Evolutionary conservation across 2,329 filamentous ascomycete genomes (phyloP).

Genomic region (Phialemonium atrogriseum): DNA sequence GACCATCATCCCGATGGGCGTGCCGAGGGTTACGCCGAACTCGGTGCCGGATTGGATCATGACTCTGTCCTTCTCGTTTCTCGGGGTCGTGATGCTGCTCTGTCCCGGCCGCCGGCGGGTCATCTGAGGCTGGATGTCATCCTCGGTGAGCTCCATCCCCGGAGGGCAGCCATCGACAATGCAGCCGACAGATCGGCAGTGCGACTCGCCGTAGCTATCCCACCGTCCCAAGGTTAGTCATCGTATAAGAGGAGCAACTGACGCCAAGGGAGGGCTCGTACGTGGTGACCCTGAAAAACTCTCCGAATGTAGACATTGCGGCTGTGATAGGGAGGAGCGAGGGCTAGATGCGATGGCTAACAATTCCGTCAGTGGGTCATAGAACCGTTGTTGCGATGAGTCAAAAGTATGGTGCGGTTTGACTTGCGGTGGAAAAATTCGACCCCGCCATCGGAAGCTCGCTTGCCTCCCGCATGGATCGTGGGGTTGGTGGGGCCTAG

Average conservation of each 20-base stretch:
- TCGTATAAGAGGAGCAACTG: neutral
- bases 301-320: conserved; percentile 92
- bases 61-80: conserved; percentile 86
- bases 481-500: no score
- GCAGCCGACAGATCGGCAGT: conserved; percentile 87
- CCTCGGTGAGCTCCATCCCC: conserved; percentile 75
- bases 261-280: conserved; percentile 31
- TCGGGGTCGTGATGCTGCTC: conserved; percentile 80
- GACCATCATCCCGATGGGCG: conserved; percentile 81
- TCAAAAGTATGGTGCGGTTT: no score
- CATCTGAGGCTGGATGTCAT: conserved; percentile 91
- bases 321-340: no score
- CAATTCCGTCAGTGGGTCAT: no score
- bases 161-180: conserved; percentile 92
- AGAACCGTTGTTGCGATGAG: no score
- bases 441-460: no score
- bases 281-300: conserved; percentile 76
- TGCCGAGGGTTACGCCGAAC: conserved; percentile 80
- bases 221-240: conserved; percentile 6
- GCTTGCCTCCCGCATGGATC: no score
- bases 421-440: no score
- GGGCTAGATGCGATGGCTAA: no score
- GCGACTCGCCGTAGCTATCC: conserved; percentile 43
- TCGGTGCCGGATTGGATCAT: conserved; percentile 91
- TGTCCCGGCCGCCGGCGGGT: conserved; percentile 85